A percentile compares a stretch with the other conserved stretches of the same genome.
phyloP scores from a whole-genome alignment of 2,329 filamentous ascomycete genomes.

The Neobulgaria alba region DNA sequence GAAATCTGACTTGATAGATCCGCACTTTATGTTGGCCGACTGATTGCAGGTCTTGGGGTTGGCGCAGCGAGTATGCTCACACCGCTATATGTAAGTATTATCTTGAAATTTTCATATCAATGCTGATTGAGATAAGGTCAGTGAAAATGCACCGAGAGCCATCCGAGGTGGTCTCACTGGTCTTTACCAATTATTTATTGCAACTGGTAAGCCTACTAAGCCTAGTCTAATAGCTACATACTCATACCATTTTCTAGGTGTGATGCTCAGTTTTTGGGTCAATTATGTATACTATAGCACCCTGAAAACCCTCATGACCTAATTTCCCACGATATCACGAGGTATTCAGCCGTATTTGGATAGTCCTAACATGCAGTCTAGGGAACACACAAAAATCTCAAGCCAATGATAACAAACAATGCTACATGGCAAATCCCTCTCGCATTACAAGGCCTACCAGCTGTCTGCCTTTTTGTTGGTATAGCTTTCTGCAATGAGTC shows the following conservation, averaged over 20 bases:
- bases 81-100: conserved; percentile 32
- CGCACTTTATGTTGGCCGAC: conserved; percentile 56
- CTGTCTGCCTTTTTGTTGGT: conserved; percentile 48
- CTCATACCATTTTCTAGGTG: conserved; percentile 46
- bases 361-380: conserved; percentile 4
- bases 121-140: conserved; percentile 36
- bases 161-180: conserved; percentile 43
- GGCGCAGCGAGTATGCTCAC: conserved; percentile 38
- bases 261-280: conserved; percentile 35
- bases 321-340: too few species aligned
- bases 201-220: conserved; percentile 5
- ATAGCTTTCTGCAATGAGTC: conserved; percentile 55
- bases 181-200: conserved; percentile 42
- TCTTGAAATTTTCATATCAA: neutral
- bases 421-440: conserved; percentile 54
- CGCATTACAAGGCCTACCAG: conserved; percentile 55
- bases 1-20: neutral
- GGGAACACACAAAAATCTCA: conserved; percentile 29
- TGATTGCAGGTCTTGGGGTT: conserved; percentile 40
- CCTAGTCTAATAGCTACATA: neutral
- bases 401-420: conserved; percentile 33
- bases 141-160: conserved; percentile 41
- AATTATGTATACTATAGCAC: too few species aligned
- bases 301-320: too few species aligned
- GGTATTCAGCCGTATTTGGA: neutral